phyloP scores from a whole-genome alignment of 495 filamentous ascomycete species.

The Penicillium antarcticum region DNA sequence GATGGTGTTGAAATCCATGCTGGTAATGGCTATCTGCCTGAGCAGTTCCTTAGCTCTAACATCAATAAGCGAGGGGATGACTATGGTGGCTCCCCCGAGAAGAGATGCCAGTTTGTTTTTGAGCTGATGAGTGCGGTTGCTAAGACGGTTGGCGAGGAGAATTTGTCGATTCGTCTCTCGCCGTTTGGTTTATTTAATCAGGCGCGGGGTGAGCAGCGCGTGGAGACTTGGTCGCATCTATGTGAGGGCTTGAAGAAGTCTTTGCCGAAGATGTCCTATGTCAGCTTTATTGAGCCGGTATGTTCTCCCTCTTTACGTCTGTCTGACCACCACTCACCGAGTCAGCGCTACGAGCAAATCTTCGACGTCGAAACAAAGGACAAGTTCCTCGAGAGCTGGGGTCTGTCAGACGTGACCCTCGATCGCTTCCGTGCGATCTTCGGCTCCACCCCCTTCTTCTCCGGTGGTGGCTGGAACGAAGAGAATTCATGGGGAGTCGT shows the following conservation, averaged over 20 bases:
- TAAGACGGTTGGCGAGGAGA: slow-evolving; percentile 23
- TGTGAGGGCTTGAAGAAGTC: slow-evolving; percentile 46
- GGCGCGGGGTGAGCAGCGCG: slow-evolving; percentile 36
- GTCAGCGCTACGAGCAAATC: slow-evolving; percentile 48
- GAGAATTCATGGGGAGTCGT: slow-evolving; percentile 43
- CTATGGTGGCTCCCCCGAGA: slow-evolving; percentile 51
- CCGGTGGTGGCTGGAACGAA: slow-evolving; percentile 46
- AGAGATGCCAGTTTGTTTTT: slow-evolving; percentile 44
- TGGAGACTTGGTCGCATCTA: slow-evolving; percentile 45
- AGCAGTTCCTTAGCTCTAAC: slow-evolving; percentile 51
- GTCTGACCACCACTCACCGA: background rate
- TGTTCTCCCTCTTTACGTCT: slow-evolving; percentile 3
- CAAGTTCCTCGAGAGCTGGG: slow-evolving; percentile 41
- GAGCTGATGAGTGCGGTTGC: slow-evolving; percentile 38
- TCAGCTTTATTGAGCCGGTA: slow-evolving; percentile 52
- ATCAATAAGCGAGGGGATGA: slow-evolving; percentile 49
- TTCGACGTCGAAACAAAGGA: slow-evolving; percentile 44
- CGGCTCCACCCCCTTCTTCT: slow-evolving; percentile 45
- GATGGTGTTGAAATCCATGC: slow-evolving; percentile 56
- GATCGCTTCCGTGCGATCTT: slow-evolving; percentile 42
- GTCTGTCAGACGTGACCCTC: slow-evolving; percentile 35
- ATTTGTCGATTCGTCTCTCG: slow-evolving; percentile 40
- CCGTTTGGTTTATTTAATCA: slow-evolving; percentile 53
- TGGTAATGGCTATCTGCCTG: slow-evolving; percentile 53
- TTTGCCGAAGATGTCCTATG: slow-evolving; percentile 45